Conservation (phyloP, 805 yeast genomes). For the Kurtzmaniella fragi region DNA sequence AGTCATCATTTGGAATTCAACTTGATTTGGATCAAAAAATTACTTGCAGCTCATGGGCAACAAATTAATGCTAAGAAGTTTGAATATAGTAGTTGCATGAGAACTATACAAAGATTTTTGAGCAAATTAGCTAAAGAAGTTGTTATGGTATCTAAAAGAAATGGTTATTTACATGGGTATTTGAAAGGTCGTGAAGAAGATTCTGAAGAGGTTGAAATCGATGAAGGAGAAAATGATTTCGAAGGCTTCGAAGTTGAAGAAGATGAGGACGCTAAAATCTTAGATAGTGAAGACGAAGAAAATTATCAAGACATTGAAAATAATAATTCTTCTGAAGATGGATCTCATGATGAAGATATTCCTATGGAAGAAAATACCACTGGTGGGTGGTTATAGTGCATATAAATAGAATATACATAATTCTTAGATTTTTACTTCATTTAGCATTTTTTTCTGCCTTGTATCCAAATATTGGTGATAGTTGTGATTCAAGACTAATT, state of each 20-base stretch:
- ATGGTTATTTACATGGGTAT: constrained; percentile 51
- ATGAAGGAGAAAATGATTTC: constrained; percentile 16
- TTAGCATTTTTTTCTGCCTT: no score
- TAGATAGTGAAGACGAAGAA: constrained; percentile 25
- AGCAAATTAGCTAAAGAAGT: constrained; percentile 72
- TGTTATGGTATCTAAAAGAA: constrained; percentile 47
- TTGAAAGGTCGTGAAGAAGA: constrained; percentile 31
- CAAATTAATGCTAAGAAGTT: constrained; percentile 60
- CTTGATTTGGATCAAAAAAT: constrained; percentile 70
- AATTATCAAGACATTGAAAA: constrained; percentile 6
- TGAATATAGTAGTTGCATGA: constrained; percentile 57
- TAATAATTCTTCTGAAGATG: constrained; percentile 5
- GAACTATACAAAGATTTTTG: constrained; percentile 71
- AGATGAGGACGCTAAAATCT: constrained; percentile 34
- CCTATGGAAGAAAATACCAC: constrained; percentile 2
- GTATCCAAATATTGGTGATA: no score
- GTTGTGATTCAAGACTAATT: no score
- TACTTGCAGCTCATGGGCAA: constrained; percentile 72
- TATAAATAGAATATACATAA: no score
- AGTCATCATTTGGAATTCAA: constrained; percentile 83
- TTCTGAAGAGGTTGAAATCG: constrained; percentile 27
- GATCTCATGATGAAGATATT: constrained; percentile 7
- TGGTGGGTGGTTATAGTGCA: background rate
- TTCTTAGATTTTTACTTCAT: no score
- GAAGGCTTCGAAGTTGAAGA: constrained; percentile 22